These are phyloP conservation scores for Teratosphaeria zuluensis DNA, from an alignment of 2,329 filamentous ascomycete genomes.

Conservation along the genomic window DNA sequence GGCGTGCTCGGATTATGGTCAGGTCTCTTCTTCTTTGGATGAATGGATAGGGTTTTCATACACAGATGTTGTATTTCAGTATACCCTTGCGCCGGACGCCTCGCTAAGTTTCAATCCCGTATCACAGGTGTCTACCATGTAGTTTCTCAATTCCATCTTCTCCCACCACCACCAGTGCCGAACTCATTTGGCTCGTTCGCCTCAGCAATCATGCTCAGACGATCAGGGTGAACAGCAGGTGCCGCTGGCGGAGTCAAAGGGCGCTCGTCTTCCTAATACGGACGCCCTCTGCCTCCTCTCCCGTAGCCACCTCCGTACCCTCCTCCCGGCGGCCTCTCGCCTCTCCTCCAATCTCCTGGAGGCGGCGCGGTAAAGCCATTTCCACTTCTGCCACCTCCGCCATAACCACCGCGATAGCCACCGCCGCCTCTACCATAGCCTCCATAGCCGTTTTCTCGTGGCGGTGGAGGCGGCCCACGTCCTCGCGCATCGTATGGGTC, in stretches of 20 bases:
- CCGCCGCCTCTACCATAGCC: slow-evolving; percentile 12
- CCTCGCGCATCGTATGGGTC: slow-evolving; percentile 17
- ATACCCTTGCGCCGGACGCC: background rate
- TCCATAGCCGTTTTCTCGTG: slow-evolving; percentile 11
- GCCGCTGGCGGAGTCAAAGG: background rate
- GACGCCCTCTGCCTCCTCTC: slow-evolving; percentile 18
- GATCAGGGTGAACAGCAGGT: background rate
- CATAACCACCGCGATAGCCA: slow-evolving; percentile 17
- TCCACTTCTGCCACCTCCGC: slow-evolving; percentile 11
- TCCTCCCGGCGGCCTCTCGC: slow-evolving; percentile 26
- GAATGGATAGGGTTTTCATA: too few relatives aligned
- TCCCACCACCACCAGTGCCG: background rate
- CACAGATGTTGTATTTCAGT: too few relatives aligned
- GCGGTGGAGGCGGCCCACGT: slow-evolving; percentile 4
- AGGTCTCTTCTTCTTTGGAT: too few relatives aligned
- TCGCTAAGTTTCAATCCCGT: background rate
- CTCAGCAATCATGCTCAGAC: background rate
- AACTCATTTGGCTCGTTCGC: background rate
- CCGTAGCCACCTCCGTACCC: slow-evolving; percentile 12
- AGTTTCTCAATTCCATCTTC: background rate
- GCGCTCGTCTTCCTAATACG: slow-evolving; percentile 11
- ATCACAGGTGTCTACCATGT: background rate
- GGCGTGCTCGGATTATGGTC: too few relatives aligned
- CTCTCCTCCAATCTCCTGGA: slow-evolving; percentile 30
- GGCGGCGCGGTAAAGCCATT: slow-evolving; percentile 19